Conservation (phyloP, 2,329 filamentous ascomycete genomes). For the Onygena corvina region DNA sequence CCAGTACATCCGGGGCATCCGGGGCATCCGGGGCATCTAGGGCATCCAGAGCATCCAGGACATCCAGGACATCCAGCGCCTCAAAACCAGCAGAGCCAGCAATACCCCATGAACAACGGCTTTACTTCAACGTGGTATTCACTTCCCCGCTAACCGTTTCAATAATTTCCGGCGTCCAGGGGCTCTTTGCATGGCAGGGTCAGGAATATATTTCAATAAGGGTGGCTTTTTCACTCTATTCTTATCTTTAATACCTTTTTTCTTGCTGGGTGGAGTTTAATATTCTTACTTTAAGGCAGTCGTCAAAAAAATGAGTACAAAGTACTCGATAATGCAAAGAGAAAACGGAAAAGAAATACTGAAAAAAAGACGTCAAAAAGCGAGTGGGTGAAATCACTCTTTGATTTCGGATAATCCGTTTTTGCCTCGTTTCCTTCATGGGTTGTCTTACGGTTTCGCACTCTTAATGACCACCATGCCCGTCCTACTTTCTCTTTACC, state of each 20-base stretch:
- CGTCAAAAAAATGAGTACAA: neutral
- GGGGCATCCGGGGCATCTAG: neutral
- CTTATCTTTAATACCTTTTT: no score
- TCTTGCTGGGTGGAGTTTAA: neutral
- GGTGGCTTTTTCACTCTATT: neutral
- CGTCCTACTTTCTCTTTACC: no score
- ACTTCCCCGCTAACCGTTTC: neutral
- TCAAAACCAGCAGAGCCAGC: neutral
- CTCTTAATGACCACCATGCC: no score
- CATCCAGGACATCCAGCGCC: neutral
- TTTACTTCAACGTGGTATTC: neutral
- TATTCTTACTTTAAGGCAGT: neutral
- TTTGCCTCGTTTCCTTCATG: no score
- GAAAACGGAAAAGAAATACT: no score
- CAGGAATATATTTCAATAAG: constrained; percentile 1
- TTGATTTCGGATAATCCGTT: no score
- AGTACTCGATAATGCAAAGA: no score
- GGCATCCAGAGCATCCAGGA: neutral
- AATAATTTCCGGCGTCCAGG: neutral
- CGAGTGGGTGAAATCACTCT: no score
- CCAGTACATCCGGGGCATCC: neutral
- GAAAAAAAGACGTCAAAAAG: no score
- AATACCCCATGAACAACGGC: neutral
- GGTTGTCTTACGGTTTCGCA: no score
- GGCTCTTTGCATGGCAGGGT: neutral